Evolutionary conservation across 768 basidiomycete genomes (phyloP).

Genomic region (Coprinellus micaceus): DNA sequence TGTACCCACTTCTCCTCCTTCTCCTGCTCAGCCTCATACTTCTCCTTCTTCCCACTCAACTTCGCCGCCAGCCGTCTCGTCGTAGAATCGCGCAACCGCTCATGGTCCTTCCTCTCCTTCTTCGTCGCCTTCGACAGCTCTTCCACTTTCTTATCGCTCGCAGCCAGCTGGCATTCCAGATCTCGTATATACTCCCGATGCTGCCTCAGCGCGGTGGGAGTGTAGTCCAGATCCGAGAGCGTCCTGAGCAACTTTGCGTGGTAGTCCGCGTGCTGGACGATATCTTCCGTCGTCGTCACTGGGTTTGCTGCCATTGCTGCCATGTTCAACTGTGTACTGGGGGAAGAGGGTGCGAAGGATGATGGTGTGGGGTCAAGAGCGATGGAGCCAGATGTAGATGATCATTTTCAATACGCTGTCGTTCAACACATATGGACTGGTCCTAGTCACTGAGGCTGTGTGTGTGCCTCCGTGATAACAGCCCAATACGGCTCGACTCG

Average conservation of each 20-base stretch:
- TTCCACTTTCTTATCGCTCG: slow-evolving; percentile 22
- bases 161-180: slow-evolving; percentile 25
- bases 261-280: slow-evolving; percentile 36
- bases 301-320: neutral
- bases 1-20: slow-evolving; percentile 42
- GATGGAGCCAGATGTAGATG: neutral
- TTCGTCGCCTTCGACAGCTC: slow-evolving; percentile 34
- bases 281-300: slow-evolving; percentile 21
- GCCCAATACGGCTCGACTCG: too few species aligned
- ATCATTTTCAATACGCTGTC: neutral
- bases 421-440: too few species aligned
- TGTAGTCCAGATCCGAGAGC: slow-evolving; percentile 38
- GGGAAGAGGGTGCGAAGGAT: neutral
- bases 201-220: slow-evolving; percentile 33
- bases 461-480: neutral
- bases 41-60: slow-evolving; percentile 38
- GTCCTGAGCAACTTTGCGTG: slow-evolving; percentile 31
- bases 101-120: slow-evolving; percentile 44
- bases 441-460: neutral
- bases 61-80: slow-evolving; percentile 35
- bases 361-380: neutral
- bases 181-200: slow-evolving; percentile 34
- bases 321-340: neutral
- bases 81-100: slow-evolving; percentile 37
- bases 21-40: slow-evolving; percentile 38